Base-by-base conservation (phyloP, 177 flowering plant species). In the Vitis hybrid region DNA sequence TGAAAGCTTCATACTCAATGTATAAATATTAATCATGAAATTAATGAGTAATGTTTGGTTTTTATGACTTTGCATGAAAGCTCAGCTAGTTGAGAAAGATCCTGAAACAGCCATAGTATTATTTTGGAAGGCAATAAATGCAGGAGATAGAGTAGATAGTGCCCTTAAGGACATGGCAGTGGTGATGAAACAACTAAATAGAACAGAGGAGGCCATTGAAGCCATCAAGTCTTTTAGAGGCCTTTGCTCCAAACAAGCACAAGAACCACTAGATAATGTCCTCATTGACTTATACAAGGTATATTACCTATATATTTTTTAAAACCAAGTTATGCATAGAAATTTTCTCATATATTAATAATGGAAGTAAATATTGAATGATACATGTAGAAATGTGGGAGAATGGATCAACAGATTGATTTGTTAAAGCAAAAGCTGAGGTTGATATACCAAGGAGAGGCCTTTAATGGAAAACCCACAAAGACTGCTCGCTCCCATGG, bases 91-190 rank as follows among this genome's bases (percentile, higher is more conserved):
- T 2, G 51, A 85, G 51, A 88, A 86, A 69, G 86, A 88, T 70
- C 86, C 81, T 14, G 92, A 85, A 60, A 75, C 79, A 10, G 85
- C 92, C n/a, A 76, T 88, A 71, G 85, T 80, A 0, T 80, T 68
- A 77, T 88, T 88, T 64, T 86, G 89, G 92, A 80, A 83, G 70
- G 90, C 92, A 3, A 86, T 86, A 77, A 85, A 86, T 68, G 82
- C 79, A 22, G 85, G 91, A 52, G 91, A 87, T 62, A 84, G 86
- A 80, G 86, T 85, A n/a, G 91, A 87, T 9, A 87, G 91, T 72
- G 91, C 91, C 2, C 74, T 87, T 1, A 87, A 86, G 68, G 92
- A 88, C 82, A 86, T 88, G 92, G 89, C 86, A 0, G 90, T 88
- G 14, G 92, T 85, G 62, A 85, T 88, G 92, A 88, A 88, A 75